Percentiles rank a stretch among this genome's conserved stretches.
phyloP scores from a whole-genome alignment of 139 green algal genomes.

The Chlamydomonas sphaeroides region DNA sequence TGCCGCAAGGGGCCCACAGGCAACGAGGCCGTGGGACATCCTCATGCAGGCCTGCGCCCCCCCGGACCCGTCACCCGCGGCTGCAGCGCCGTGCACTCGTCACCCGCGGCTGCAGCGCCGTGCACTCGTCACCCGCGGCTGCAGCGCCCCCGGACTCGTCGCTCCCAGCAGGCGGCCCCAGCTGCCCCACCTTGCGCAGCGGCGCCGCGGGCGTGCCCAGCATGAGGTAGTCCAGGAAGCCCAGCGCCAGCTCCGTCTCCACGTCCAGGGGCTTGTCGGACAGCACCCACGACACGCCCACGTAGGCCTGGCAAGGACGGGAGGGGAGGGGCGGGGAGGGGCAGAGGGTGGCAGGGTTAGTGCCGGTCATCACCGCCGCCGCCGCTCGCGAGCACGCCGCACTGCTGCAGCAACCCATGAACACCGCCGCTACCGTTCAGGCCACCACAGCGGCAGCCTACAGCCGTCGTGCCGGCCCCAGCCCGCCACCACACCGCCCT shows the following conservation, averaged over 20 bases:
- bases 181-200: constrained; percentile 92
- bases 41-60: too few relatives aligned
- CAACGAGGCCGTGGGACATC: neutral
- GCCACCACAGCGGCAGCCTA: too few relatives aligned
- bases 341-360: neutral
- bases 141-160: too few relatives aligned
- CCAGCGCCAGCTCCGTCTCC: constrained; percentile 92
- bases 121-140: too few relatives aligned
- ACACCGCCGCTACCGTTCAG: too few relatives aligned
- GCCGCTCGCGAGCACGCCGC: neutral
- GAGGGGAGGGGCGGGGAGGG: neutral
- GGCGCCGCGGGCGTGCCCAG: constrained; percentile 89
- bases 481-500: too few relatives aligned
- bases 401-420: neutral
- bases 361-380: too few relatives aligned
- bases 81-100: too few relatives aligned
- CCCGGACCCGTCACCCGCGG: too few relatives aligned
- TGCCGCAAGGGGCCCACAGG: neutral
- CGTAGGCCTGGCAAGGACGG: constrained; percentile 70
- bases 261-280: constrained; percentile 86
- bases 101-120: too few relatives aligned
- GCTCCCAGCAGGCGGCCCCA: too few relatives aligned
- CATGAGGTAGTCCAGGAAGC: constrained; percentile 97
- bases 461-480: too few relatives aligned
- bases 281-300: constrained; percentile 94